A percentile compares a stretch with the other conserved stretches of the same genome.
phyloP scores from a whole-genome alignment of 306 rosid species.

The Lablab purpureus region DNA sequence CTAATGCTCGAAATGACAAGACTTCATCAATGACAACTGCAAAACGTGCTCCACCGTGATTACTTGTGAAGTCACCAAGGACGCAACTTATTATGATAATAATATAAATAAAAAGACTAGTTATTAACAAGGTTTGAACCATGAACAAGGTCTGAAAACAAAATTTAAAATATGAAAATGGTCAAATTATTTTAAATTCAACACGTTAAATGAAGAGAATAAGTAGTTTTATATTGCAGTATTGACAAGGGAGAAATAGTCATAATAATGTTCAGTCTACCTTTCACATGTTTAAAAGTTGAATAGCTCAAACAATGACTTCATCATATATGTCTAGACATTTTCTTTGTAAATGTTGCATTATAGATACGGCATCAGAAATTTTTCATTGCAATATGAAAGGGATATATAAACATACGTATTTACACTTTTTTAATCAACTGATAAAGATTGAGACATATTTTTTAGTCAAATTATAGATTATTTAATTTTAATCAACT shows the following conservation, averaged over 20 bases:
- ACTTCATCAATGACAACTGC: slow-evolving; percentile 25
- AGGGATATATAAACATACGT: background rate
- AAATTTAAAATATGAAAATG: slow-evolving; percentile 9
- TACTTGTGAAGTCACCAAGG: slow-evolving; percentile 11
- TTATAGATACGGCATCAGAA: background rate
- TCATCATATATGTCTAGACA: slow-evolving; percentile 11
- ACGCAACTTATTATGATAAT: background rate
- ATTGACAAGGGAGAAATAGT: slow-evolving; percentile 32
- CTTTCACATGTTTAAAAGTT: slow-evolving; percentile 35
- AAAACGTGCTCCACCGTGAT: slow-evolving; percentile 7
- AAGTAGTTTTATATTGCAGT: background rate
- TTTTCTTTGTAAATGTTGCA: background rate
- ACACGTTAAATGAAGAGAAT: slow-evolving; percentile 20
- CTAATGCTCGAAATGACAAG: background rate
- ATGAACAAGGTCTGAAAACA: slow-evolving; percentile 29
- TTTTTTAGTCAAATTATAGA: background rate
- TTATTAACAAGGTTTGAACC: background rate
- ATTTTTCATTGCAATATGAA: background rate
- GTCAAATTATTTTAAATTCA: slow-evolving; percentile 36
- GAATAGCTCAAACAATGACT: slow-evolving; percentile 17
- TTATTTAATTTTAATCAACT: background rate
- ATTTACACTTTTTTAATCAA: background rate
- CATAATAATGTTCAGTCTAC: background rate
- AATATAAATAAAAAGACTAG: background rate
- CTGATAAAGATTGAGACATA: background rate